Evolutionary conservation across 441 rosid genomes (phyloP), one percentile per base, ranked within the genome.

Genomic region (Melianthus villosus): DNA sequence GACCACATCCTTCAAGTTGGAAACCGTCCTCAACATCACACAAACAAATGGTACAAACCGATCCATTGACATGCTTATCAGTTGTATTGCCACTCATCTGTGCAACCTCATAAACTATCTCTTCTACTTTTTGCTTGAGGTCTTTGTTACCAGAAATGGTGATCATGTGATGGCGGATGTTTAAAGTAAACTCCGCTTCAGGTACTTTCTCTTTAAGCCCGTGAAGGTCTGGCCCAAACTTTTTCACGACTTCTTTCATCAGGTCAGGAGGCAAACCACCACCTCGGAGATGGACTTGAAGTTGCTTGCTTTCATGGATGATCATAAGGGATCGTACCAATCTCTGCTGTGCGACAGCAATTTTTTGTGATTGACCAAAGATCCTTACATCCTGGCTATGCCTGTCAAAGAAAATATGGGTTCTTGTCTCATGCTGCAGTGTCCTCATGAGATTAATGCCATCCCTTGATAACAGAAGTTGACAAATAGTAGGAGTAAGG

Each of bases 241-340:
- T 56, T 49, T 57, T 65, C 38, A 77, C 86, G 38, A 77, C 74
- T 62, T 60, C 57, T 66, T 77, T 81, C 87, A 72, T 80, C 55
- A 77, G 54, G 54, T 77, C 68, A 25, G 77, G 68, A 40, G 76
- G 76, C 36, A 68, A 51, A 50, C 43, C 53, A 51, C 50, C 53
- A 46, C 81, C 68, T 15, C 65, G 65, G 50, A 74, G 79, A 40
- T 38, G 68, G 49, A 81, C 62, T 50, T 77, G 77, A 15, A 72
- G 77, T 50, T 65, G 72, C 66, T 69, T 77, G 56, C 60, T 61
- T 45, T 70, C 69, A 42, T 77, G 71, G 47, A 64, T 42, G 40
- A 49, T 40, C 43, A 68, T 13, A 53, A 80, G 73, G 19, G 73
- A 62, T 23, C 36, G 54, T 30, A 68, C 48, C 54, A 81, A 44